Percentiles rank a stretch among this genome's conserved stretches.
These are phyloP conservation scores for Ceratocystis papillata DNA, from an alignment of 2,329 filamentous ascomycete genomes.

Conservation along the genomic window DNA sequence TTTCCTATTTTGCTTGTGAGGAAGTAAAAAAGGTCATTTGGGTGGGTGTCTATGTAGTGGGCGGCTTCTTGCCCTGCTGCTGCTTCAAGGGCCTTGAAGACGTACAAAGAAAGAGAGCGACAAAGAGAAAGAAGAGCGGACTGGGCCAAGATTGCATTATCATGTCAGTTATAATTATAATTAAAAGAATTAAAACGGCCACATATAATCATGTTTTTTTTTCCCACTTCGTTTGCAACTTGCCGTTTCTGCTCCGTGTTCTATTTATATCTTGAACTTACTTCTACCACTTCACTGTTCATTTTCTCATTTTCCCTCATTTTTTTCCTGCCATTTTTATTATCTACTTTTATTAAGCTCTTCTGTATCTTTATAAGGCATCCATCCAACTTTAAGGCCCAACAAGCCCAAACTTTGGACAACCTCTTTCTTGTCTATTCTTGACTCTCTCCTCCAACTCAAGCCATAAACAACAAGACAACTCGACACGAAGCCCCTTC, in stretches of 20 bases:
- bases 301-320: not conserved
- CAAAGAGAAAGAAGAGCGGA: not conserved
- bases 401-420: not conserved
- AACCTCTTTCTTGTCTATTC: constrained; percentile 12
- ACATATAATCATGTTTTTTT: too few species aligned
- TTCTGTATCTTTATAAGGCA: constrained; percentile 13
- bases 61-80: too few species aligned
- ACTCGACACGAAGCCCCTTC: not conserved
- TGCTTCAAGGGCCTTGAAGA: too few species aligned
- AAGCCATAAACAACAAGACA: not conserved
- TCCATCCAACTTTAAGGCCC: not conserved
- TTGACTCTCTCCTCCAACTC: constrained; percentile 3
- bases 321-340: constrained; percentile 8
- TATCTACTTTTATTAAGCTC: not conserved
- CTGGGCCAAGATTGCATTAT: not conserved
- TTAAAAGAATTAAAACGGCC: too few species aligned
- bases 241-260: not conserved
- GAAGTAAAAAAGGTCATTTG: not conserved
- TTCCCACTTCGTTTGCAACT: too few species aligned
- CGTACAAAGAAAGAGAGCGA: too few species aligned
- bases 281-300: not conserved
- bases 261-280: not conserved
- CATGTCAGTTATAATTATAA: too few species aligned
- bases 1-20: not conserved
- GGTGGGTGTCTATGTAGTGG: not conserved